Evolutionary conservation across 805 yeast genomes (phyloP).

Genomic region (Cyberlindnera japonica): DNA sequence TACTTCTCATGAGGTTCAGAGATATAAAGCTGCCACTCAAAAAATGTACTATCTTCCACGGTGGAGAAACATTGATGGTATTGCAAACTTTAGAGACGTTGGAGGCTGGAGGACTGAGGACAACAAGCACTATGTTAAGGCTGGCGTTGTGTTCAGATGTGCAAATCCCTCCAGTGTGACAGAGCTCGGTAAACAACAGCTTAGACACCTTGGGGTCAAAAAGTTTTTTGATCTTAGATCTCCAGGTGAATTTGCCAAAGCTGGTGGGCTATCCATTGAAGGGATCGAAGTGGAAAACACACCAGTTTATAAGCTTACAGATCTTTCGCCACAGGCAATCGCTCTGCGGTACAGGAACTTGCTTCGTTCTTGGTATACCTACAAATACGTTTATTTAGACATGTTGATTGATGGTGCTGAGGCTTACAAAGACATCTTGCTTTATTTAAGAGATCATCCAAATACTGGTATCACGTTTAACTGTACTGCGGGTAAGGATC

Average conservation of each 20-base stretch:
- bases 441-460: constrained; percentile 51
- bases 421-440: constrained; percentile 48
- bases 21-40: constrained; percentile 43
- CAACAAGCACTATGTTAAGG: constrained; percentile 41
- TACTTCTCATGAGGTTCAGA: constrained; percentile 44
- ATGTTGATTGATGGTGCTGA: constrained; percentile 48
- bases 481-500: constrained; percentile 85
- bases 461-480: constrained; percentile 57
- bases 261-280: constrained; percentile 42
- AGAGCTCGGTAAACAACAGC: constrained; percentile 41
- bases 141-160: constrained; percentile 56
- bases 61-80: constrained; percentile 64
- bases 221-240: constrained; percentile 69
- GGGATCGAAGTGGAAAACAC: constrained; percentile 48
- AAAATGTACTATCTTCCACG: constrained; percentile 43
- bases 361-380: constrained; percentile 58
- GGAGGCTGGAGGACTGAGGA: constrained; percentile 62
- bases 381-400: constrained; percentile 57
- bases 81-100: constrained; percentile 70
- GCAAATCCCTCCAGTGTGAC: constrained; percentile 59
- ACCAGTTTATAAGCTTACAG: constrained; percentile 53
- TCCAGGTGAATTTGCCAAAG: constrained; percentile 45
- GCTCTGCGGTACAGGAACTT: constrained; percentile 52
- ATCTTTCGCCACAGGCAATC: constrained; percentile 62
- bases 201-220: constrained; percentile 40